phyloP scores from a whole-genome alignment of 2,329 filamentous ascomycete genomes.

The Dryadomyces quercivorus region DNA sequence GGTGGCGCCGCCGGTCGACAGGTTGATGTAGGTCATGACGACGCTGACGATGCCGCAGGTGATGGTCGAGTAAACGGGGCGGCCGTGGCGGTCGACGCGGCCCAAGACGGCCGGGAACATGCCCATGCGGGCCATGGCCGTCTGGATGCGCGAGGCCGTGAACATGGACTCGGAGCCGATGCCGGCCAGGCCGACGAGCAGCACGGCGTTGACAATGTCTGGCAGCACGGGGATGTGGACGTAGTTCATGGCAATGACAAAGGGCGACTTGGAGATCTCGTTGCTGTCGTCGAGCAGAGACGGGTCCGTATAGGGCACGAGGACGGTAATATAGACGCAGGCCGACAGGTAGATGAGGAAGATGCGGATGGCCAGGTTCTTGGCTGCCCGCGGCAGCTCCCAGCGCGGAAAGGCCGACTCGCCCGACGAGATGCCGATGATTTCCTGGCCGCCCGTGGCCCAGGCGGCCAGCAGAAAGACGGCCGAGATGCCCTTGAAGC shows the following conservation, averaged over 20 bases:
- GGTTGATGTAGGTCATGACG: constrained; percentile 11
- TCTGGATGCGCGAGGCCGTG: constrained; percentile 9
- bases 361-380: constrained; percentile 10
- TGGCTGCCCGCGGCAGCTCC: constrained; percentile 10
- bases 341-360: constrained; percentile 10
- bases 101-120: constrained; percentile 9
- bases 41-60: constrained; percentile 5
- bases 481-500: constrained; percentile 56
- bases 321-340: constrained; percentile 8
- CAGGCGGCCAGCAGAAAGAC: constrained; percentile 68
- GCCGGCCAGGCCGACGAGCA: constrained; percentile 14
- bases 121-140: constrained; percentile 9
- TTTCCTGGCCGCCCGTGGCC: constrained; percentile 47
- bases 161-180: constrained; percentile 10
- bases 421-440: constrained; percentile 50
- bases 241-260: constrained; percentile 28
- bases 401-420: constrained; percentile 11
- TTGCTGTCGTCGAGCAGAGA: constrained; percentile 5
- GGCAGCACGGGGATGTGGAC: constrained; percentile 37
- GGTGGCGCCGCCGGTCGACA: constrained; percentile 6
- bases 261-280: constrained; percentile 19
- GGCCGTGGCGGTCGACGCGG: constrained; percentile 5
- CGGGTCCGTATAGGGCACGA: constrained; percentile 9
- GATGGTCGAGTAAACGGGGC: constrained; percentile 6
- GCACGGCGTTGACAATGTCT: constrained; percentile 45